A percentile compares a stretch with the other conserved stretches of the same genome.
phyloP scores from a whole-genome alignment of 2,329 filamentous ascomycete species.

The Alternaria triticimaculans region DNA sequence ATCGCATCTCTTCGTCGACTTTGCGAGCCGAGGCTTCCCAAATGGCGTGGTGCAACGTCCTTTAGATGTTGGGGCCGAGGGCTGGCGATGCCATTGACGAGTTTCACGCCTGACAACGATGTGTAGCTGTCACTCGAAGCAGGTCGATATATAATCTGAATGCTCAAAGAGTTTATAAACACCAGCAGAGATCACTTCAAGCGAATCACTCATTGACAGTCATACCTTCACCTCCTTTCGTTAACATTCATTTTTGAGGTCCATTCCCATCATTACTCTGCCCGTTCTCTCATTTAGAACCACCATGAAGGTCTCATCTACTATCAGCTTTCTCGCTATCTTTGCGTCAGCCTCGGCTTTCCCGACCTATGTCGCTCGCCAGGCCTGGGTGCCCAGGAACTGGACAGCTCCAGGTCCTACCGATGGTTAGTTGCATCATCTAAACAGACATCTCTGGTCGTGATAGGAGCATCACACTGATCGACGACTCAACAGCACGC shows the following conservation, averaged over 20 bases:
- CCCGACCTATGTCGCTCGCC: constrained; percentile 6
- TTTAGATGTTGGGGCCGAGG: background rate
- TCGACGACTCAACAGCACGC: background rate
- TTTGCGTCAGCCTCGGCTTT: constrained; percentile 4
- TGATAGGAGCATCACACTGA: background rate
- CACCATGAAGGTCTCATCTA: background rate
- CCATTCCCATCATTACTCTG: background rate
- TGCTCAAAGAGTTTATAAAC: background rate
- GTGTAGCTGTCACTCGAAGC: background rate
- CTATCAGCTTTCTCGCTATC: background rate
- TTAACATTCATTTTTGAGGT: background rate
- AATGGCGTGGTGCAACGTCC: background rate
- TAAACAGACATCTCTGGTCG: background rate
- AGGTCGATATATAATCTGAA: background rate
- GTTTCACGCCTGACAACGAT: constrained; percentile 1
- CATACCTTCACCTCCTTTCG: background rate
- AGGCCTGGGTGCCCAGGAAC: constrained; percentile 5
- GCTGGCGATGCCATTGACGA: background rate
- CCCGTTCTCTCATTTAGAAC: background rate
- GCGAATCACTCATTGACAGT: background rate
- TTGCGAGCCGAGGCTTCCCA: background rate
- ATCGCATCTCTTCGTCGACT: constrained; percentile 2
- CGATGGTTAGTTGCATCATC: constrained; percentile 1
- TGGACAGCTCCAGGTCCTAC: constrained; percentile 10
- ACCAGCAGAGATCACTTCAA: background rate